A percentile compares a stretch with the other conserved stretches of the same genome.
Evolutionary conservation across 371 early-diverging fungal species (phyloP).

Genomic region (Umbelopsis sp.): DNA sequence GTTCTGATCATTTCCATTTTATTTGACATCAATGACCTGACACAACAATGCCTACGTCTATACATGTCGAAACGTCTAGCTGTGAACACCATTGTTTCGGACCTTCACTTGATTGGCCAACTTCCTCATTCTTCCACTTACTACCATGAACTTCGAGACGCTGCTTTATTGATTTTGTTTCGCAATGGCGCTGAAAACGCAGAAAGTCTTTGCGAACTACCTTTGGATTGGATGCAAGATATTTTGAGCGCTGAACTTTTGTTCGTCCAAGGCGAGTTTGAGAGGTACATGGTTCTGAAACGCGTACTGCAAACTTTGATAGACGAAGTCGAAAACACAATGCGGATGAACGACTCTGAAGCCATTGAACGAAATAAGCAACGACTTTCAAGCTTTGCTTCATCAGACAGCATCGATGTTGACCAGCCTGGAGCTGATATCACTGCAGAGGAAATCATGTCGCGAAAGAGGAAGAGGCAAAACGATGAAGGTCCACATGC

Average conservation of each 20-base stretch:
- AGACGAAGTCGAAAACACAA: background rate
- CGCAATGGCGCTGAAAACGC: constrained; percentile 46
- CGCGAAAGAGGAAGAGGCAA: background rate
- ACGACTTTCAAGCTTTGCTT: background rate
- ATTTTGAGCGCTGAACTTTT: constrained; percentile 47
- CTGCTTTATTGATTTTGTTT: constrained; percentile 40
- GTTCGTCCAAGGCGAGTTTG: constrained; percentile 44
- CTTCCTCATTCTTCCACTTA: constrained; percentile 37
- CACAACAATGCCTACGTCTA: constrained; percentile 37
- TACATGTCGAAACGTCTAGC: constrained; percentile 41
- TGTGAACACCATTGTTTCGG: constrained; percentile 41
- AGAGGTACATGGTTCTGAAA: constrained; percentile 41
- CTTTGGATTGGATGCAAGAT: constrained; percentile 53
- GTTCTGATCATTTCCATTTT: constrained; percentile 42
- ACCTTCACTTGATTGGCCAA: constrained; percentile 50
- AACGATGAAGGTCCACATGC: background rate
- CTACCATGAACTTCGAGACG: constrained; percentile 45
- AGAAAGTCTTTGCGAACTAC: constrained; percentile 33
- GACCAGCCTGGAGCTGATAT: background rate
- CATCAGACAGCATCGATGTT: background rate
- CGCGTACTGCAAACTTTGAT: constrained; percentile 23
- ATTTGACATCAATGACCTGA: constrained; percentile 43
- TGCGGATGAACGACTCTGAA: constrained; percentile 11
- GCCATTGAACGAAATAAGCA: constrained; percentile 13
- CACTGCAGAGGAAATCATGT: background rate